Evolutionary conservation across 768 basidiomycete genomes (phyloP).

Genomic region (Amanita inopinata): DNA sequence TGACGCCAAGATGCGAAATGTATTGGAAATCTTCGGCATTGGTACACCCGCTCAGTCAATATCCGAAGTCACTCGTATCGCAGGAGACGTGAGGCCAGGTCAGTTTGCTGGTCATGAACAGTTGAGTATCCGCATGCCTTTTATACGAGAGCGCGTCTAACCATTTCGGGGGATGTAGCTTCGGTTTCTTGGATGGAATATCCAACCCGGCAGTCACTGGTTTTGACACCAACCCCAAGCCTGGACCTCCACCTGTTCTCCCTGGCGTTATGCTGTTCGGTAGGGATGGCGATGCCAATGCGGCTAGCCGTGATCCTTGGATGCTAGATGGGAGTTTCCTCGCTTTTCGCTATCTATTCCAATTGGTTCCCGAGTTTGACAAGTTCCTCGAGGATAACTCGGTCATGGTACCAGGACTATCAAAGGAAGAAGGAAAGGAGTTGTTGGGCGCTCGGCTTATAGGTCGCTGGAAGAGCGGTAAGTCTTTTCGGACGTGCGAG

Average conservation of each 20-base stretch:
- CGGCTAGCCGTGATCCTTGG: slow-evolving; percentile 27
- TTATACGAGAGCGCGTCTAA: not conserved
- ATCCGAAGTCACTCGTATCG: slow-evolving; percentile 25
- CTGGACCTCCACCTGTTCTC: slow-evolving; percentile 29
- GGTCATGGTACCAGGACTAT: slow-evolving; percentile 24
- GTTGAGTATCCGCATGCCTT: slow-evolving; percentile 15
- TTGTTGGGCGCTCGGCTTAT: slow-evolving; percentile 44
- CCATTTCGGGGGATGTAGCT: slow-evolving; percentile 20
- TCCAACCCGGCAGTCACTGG: slow-evolving; percentile 38
- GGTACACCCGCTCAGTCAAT: slow-evolving; percentile 22
- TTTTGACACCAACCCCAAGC: slow-evolving; percentile 24
- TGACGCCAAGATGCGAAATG: slow-evolving; percentile 23
- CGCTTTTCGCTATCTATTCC: slow-evolving; percentile 40
- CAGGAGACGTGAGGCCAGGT: slow-evolving; percentile 36
- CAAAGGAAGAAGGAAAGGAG: slow-evolving; percentile 30
- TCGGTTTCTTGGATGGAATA: slow-evolving; percentile 44
- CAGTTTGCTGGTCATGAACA: slow-evolving; percentile 37
- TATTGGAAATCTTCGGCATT: slow-evolving; percentile 28
- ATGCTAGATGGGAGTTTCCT: slow-evolving; percentile 42
- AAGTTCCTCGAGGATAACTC: slow-evolving; percentile 34
- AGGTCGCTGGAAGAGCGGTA: slow-evolving; percentile 48
- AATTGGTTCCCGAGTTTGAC: slow-evolving; percentile 44
- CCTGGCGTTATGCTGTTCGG: slow-evolving; percentile 37
- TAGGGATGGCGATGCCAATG: slow-evolving; percentile 27
- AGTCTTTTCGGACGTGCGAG: slow-evolving; percentile 7